phyloP scores from a whole-genome alignment of 768 basidiomycete species.

The Rhodosporidiobolus sp. region DNA sequence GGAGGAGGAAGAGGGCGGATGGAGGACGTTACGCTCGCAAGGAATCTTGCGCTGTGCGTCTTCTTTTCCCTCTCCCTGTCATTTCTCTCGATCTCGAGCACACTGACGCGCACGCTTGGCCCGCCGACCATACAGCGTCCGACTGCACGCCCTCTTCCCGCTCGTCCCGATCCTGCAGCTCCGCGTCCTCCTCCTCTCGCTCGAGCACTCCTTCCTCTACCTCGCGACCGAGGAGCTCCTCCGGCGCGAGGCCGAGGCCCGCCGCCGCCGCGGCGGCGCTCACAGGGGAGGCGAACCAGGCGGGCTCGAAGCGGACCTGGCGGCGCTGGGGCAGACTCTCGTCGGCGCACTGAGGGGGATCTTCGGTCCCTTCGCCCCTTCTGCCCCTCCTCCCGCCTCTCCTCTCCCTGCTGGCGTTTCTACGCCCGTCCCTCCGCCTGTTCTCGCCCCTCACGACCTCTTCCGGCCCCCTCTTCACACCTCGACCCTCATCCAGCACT shows the following conservation, averaged over 20 bases:
- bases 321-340: background rate
- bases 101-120: too few relatives aligned
- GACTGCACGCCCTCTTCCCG: slow-evolving; percentile 22
- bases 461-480: slow-evolving; percentile 5
- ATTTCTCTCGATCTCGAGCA: rapidly evolving
- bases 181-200: background rate
- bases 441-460: slow-evolving; percentile 11
- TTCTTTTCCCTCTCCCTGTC: background rate
- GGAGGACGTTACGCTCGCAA: background rate
- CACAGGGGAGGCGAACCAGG: background rate
- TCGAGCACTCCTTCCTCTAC: slow-evolving; percentile 7
- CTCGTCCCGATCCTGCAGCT: slow-evolving; percentile 2
- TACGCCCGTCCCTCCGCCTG: background rate
- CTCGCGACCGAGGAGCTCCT: background rate
- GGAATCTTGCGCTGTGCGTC: slow-evolving; percentile 11
- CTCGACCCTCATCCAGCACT: background rate
- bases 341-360: background rate
- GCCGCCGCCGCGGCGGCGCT: background rate
- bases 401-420: too few relatives aligned
- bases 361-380: background rate
- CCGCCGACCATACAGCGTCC: background rate
- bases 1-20: background rate
- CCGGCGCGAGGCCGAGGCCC: background rate
- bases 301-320: background rate
- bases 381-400: background rate